These are phyloP conservation scores for Pseudogymnoascus sp. DNA, from an alignment of 2,329 filamentous ascomycete genomes.

Conservation along the genomic window DNA sequence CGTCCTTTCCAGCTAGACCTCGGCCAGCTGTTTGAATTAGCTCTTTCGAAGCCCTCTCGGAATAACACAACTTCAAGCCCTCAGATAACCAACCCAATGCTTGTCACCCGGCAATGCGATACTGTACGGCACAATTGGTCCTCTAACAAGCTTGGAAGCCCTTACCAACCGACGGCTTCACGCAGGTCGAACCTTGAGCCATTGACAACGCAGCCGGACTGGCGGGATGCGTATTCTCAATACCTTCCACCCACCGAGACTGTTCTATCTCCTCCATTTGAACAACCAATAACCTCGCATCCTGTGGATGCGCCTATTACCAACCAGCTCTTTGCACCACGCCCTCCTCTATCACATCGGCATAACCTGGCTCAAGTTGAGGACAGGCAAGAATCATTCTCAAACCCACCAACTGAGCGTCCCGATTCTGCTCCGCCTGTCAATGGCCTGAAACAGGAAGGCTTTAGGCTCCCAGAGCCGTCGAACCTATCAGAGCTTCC, in stretches of 20 bases:
- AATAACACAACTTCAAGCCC: constrained; percentile 4
- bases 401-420: constrained; percentile 23
- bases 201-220: constrained; percentile 30
- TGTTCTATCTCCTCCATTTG: constrained; percentile 23
- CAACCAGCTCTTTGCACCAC: constrained; percentile 12
- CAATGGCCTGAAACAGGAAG: not conserved
- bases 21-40: constrained; percentile 6
- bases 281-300: constrained; percentile 23
- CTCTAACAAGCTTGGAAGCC: constrained; percentile 31
- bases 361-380: constrained; percentile 25
- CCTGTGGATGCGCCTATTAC: constrained; percentile 16
- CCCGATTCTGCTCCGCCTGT: constrained; percentile 25
- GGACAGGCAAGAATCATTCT: constrained; percentile 20
- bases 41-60: not conserved
- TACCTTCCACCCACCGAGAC: constrained; percentile 27
- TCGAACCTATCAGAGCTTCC: not conserved
- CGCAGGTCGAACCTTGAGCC: constrained; percentile 34
- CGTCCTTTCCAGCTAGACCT: constrained; percentile 6
- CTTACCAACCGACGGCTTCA: constrained; percentile 28
- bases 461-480: constrained; percentile 3
- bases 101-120: constrained; percentile 33
- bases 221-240: constrained; percentile 31
- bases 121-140: constrained; percentile 33
- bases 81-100: constrained; percentile 23
- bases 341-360: constrained; percentile 26